Percentiles rank a stretch among this genome's conserved stretches.
Evolutionary conservation across 148 eudicot genomes (phyloP).

Genomic region (Silene uniflora): DNA sequence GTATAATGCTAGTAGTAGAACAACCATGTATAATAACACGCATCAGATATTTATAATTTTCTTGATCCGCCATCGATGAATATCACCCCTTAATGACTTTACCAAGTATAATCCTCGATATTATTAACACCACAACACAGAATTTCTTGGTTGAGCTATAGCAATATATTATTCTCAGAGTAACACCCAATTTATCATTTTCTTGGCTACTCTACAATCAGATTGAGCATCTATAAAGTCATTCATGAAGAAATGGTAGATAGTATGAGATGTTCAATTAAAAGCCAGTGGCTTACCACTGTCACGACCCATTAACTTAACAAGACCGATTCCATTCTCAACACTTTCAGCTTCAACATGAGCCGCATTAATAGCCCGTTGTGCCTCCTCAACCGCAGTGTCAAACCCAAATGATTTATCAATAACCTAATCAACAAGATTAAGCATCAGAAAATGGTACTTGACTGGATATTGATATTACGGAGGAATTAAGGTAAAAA

Average conservation of each 20-base stretch:
- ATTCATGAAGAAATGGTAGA: background rate
- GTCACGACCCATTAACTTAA: slow-evolving; percentile 83
- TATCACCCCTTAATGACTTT: background rate
- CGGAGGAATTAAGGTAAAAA: background rate
- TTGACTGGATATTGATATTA: background rate
- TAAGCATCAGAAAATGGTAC: slow-evolving; percentile 1
- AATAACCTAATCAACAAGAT: slow-evolving; percentile 47
- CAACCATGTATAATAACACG: background rate
- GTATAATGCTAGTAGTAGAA: no score
- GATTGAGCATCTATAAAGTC: background rate
- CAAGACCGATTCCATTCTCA: slow-evolving; percentile 85
- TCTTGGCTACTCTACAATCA: background rate
- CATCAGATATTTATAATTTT: background rate
- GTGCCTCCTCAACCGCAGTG: slow-evolving; percentile 92
- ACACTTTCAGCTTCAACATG: slow-evolving; percentile 81
- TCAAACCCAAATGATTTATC: slow-evolving; percentile 96
- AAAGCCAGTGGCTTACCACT: slow-evolving; percentile 49
- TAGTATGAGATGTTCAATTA: background rate
- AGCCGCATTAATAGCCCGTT: slow-evolving; percentile 84
- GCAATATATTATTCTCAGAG: background rate
- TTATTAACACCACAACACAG: background rate
- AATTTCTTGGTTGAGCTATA: background rate
- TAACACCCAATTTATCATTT: background rate
- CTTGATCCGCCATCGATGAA: background rate
- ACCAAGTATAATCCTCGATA: background rate